Evolutionary conservation across 768 basidiomycete species (phyloP), one percentile per base, ranked within the genome.

Genomic region (Pisolithus marmoratus): DNA sequence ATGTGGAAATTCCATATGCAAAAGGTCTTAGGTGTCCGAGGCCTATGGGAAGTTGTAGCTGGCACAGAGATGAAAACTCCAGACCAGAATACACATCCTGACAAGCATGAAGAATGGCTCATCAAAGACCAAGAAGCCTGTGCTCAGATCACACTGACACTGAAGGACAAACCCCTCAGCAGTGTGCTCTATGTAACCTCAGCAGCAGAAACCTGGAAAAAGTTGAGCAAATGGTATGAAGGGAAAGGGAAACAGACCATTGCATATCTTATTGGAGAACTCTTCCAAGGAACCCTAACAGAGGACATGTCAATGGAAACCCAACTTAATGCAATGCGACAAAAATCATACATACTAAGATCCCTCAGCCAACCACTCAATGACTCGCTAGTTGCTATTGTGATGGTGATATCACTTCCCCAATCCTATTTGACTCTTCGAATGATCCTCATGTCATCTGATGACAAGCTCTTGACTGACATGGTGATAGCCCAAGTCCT

Each of bases 111-210:
- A 14, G 26, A 54, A 4, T 54, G 53, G 48, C 4, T 44, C 5
- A 27, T 34, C 15, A 45, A 27, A 20, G 54, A 63, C 22, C 42
- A 54, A 22, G 58, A 63, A 48, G 60, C 61, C 0, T n/a, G 41
- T 3, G 59, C 57, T 14, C 61, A 66, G 40, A 58, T 63, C 19
- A 53, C 45, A 17, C 61, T 63, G 19, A 64, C 63, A 12, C 47
- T 63, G 15, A 56, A 56, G 29, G 63, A 65, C 23, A 57, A 60
- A 29, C 61, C 63, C 1, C 52, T 64, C 2, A 58, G 47, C 40
- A 42, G 58, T 19, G 60, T 66, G 15, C 37, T 63, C 19, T 50
- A 57, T 46, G 24, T 45, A 1, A 42, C 4, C 12, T 36, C 48
- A 8, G 54, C 61, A 11, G 50, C 45, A 26, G 58, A 58, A 22